These are phyloP conservation scores for Cochlearia excelsa DNA, from an alignment of 345 rosid genomes.

Conservation along the genomic window DNA sequence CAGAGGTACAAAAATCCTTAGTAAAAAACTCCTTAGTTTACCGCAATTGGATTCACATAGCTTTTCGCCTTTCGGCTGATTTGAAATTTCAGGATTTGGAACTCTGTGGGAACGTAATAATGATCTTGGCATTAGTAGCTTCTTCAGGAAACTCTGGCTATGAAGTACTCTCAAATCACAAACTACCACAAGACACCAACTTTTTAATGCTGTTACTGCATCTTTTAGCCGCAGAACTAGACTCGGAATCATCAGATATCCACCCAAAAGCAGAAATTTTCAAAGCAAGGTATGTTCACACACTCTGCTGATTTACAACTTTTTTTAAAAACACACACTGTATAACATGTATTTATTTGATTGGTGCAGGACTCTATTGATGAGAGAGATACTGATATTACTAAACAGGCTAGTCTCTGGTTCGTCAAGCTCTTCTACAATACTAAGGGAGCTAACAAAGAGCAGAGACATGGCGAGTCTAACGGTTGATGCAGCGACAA, in stretches of 20 bases:
- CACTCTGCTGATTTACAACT: background rate
- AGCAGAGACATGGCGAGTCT: slow-evolving; percentile 77
- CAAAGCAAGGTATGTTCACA: slow-evolving; percentile 57
- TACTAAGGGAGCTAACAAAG: slow-evolving; percentile 53
- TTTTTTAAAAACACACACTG: too few relatives aligned
- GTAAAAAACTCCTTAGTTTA: background rate
- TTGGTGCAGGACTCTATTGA: slow-evolving; percentile 53
- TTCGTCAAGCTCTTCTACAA: slow-evolving; percentile 49
- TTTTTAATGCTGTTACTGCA: slow-evolving; percentile 72
- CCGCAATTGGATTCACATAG: slow-evolving; percentile 1
- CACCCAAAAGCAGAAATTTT: slow-evolving; percentile 41
- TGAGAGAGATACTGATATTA: slow-evolving; percentile 74
- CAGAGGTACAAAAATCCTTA: slow-evolving; percentile 23
- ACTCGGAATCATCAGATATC: slow-evolving; percentile 44
- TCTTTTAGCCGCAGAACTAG: slow-evolving; percentile 59
- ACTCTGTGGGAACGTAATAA: slow-evolving; percentile 59
- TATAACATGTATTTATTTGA: background rate
- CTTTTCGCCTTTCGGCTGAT: slow-evolving; percentile 13
- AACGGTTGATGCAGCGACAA: slow-evolving; percentile 64
- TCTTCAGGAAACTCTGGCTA: slow-evolving; percentile 76
- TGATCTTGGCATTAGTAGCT: slow-evolving; percentile 61
- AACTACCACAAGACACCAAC: slow-evolving; percentile 49
- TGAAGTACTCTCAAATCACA: slow-evolving; percentile 54
- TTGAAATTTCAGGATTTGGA: slow-evolving; percentile 61
- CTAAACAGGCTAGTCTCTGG: slow-evolving; percentile 77